Percentiles rank a stretch among this genome's conserved stretches.
These are phyloP conservation scores for Microbotryum silenes-acaulis DNA, from an alignment of 1,284 basidiomycete genomes.

Conservation along the genomic window DNA sequence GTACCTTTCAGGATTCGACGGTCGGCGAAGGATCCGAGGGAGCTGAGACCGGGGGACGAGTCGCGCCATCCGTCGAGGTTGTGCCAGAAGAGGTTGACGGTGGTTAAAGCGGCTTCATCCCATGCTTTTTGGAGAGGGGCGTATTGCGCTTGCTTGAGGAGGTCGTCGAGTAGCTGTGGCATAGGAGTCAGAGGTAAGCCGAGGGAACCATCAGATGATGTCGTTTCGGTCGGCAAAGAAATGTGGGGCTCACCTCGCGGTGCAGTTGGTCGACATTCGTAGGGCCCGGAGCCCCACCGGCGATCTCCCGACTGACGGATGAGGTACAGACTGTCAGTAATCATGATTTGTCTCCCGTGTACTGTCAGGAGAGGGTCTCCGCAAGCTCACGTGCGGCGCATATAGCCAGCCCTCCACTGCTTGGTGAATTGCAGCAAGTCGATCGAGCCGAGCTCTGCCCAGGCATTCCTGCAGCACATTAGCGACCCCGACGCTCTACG, in stretches of 20 bases:
- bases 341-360: not conserved
- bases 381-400: slow-evolving; percentile 23
- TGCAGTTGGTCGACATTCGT: slow-evolving; percentile 53
- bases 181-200: not conserved
- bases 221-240: not conserved
- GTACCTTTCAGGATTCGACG: slow-evolving; percentile 16
- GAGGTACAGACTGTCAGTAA: not conserved
- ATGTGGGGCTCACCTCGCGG: slow-evolving; percentile 44
- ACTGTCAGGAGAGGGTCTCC: accelerated
- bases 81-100: slow-evolving; percentile 24
- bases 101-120: slow-evolving; percentile 3
- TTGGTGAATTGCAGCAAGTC: slow-evolving; percentile 17
- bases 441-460: not conserved
- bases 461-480: not conserved
- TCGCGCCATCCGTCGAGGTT: slow-evolving; percentile 29
- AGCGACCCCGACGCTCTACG: not conserved
- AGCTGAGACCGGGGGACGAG: slow-evolving; percentile 11
- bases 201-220: not conserved
- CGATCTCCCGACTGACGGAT: slow-evolving; percentile 37
- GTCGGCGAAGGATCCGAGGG: not conserved
- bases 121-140: not conserved
- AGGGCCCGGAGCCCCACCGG: slow-evolving; percentile 47
- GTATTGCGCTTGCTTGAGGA: slow-evolving; percentile 8
- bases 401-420: slow-evolving; percentile 25
- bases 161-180: slow-evolving; percentile 19